Evolutionary conservation across 805 yeast species (phyloP).

Genomic region (Nakazawaea wyomingensis): DNA sequence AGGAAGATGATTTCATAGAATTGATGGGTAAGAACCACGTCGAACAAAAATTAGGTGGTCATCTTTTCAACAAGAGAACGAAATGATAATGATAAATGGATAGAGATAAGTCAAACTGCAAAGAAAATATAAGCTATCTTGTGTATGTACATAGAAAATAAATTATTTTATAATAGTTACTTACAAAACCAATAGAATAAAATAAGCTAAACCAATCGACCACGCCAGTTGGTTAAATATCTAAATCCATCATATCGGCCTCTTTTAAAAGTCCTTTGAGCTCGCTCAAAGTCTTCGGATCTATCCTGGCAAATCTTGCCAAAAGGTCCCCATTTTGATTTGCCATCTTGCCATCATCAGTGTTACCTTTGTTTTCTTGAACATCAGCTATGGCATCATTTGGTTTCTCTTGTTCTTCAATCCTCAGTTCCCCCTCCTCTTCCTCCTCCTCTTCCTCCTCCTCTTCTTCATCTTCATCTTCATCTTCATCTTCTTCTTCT

Average conservation of each 20-base stretch:
- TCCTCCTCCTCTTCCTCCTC: conserved; percentile 8
- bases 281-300: conserved; percentile 28
- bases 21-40: conserved; percentile 45
- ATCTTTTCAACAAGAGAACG: conserved; percentile 8
- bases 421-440: conserved; percentile 1
- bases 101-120: not conserved
- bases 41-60: conserved; percentile 31
- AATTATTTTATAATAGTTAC: too few species aligned
- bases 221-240: too few species aligned
- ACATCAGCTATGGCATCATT: conserved; percentile 12
- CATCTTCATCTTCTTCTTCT: conserved; percentile 23
- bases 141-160: too few species aligned
- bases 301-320: conserved; percentile 30
- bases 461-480: conserved; percentile 20
- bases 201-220: too few species aligned
- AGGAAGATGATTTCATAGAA: conserved; percentile 48
- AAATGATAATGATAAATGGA: conserved; percentile 1
- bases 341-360: not conserved
- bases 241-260: conserved; percentile 15
- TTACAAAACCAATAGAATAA: too few species aligned
- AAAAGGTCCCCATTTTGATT: conserved; percentile 27
- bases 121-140: too few species aligned
- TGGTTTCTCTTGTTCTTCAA: conserved; percentile 3
- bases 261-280: conserved; percentile 37
- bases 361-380: not conserved